A percentile compares a stretch with the other conserved stretches of the same genome.
Evolutionary conservation across 495 filamentous ascomycete genomes (phyloP).

Genomic region (Lasiosphaeria ovina): DNA sequence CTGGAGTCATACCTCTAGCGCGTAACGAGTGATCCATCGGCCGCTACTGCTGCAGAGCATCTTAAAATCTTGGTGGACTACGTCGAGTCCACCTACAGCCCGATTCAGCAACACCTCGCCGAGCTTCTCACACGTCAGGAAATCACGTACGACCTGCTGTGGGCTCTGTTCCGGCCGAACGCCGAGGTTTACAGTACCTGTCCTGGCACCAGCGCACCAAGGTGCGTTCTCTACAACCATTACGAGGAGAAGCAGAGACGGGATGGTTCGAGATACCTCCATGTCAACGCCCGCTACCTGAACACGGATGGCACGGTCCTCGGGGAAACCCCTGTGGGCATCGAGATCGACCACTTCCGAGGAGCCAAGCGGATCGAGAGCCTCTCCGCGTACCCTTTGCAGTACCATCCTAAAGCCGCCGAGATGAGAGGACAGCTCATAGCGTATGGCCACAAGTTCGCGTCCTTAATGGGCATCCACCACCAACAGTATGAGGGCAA

Average conservation of each 20-base stretch:
- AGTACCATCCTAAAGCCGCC: constrained; percentile 2
- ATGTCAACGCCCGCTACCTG: constrained; percentile 2
- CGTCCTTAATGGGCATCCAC: constrained; percentile 4
- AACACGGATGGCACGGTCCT: neutral
- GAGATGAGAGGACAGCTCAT: neutral
- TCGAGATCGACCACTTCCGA: constrained; percentile 2
- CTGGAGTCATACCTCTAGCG: neutral
- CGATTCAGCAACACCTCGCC: constrained; percentile 2
- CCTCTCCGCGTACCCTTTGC: neutral
- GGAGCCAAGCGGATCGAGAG: constrained; percentile 4
- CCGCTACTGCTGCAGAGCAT: constrained; percentile 2
- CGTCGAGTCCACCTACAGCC: constrained; percentile 2
- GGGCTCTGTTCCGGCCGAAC: constrained; percentile 4
- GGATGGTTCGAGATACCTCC: constrained; percentile 6
- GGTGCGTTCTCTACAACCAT: constrained; percentile 3
- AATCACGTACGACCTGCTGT: constrained; percentile 3
- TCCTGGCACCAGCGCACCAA: neutral
- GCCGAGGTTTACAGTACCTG: constrained; percentile 3
- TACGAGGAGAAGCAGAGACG: constrained; percentile 4
- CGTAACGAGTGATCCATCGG: neutral
- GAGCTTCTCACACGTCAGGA: constrained; percentile 1
- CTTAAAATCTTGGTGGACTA: constrained; percentile 4
- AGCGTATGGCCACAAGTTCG: neutral
- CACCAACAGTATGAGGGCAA: neutral
- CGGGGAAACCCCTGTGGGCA: constrained; percentile 2